These are phyloP conservation scores for Penicillium herquei DNA, from an alignment of 495 filamentous ascomycete genomes.

Conservation along the genomic window DNA sequence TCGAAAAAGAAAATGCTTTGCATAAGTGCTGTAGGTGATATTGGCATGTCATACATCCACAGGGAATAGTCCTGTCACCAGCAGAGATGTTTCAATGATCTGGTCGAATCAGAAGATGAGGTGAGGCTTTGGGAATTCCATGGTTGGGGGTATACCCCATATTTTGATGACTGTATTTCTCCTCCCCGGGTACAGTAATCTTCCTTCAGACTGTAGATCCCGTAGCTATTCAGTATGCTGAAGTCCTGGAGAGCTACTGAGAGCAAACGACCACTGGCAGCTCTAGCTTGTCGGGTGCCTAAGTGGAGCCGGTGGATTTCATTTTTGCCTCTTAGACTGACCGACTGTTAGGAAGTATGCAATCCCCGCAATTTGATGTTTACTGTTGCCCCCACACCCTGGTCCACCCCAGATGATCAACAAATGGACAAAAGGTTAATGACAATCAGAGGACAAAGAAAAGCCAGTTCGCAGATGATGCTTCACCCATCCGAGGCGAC, in stretches of 20 bases:
- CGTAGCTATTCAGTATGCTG: no score
- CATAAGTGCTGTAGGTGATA: constrained; percentile 18
- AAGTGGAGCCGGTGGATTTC: constrained; percentile 5
- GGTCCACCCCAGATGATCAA: constrained; percentile 7
- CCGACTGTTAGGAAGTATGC: constrained; percentile 5
- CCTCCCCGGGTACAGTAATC: neutral
- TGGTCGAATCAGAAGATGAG: constrained; percentile 9
- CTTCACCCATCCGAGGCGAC: constrained; percentile 3
- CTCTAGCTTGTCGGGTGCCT: neutral
- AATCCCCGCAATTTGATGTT: constrained; percentile 4
- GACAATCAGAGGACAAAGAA: neutral
- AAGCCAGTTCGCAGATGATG: constrained; percentile 11
- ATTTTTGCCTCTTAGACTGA: constrained; percentile 4
- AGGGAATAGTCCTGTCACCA: constrained; percentile 8
- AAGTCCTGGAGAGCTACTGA: neutral
- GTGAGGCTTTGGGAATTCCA: neutral
- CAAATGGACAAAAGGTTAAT: neutral
- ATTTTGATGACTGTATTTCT: neutral
- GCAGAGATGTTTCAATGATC: constrained; percentile 3
- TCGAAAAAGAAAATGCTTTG: constrained; percentile 17
- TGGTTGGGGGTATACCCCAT: neutral
- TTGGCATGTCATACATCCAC: constrained; percentile 19
- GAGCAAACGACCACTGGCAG: constrained; percentile 1
- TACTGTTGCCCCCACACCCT: neutral
- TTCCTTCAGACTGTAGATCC: neutral